Evolutionary conservation across 441 rosid genomes (phyloP).

Genomic region (Adansonia gregorii): DNA sequence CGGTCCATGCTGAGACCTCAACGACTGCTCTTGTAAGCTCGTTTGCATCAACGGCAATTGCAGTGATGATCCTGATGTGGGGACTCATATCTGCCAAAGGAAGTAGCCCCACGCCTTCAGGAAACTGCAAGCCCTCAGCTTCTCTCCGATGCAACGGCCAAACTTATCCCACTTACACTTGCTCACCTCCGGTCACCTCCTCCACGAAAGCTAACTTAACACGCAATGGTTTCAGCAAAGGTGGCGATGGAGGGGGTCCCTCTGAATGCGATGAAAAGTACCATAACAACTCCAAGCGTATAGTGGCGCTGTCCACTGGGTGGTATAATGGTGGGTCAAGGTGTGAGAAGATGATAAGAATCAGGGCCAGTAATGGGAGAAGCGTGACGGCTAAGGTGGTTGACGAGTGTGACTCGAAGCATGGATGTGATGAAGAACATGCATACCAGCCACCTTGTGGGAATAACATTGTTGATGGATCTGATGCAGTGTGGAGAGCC

Average conservation of each 20-base stretch:
- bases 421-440: slow-evolving; percentile 44
- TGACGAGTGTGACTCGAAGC: slow-evolving; percentile 47
- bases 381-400: slow-evolving; percentile 43
- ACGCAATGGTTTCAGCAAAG: slow-evolving; percentile 41
- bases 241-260: slow-evolving; percentile 39
- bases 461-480: slow-evolving; percentile 46
- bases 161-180: slow-evolving; percentile 20
- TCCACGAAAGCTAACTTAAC: slow-evolving; percentile 40
- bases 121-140: slow-evolving; percentile 33
- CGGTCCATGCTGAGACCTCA: slow-evolving; percentile 36
- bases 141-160: slow-evolving; percentile 23
- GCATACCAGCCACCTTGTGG: slow-evolving; percentile 36
- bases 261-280: slow-evolving; percentile 36
- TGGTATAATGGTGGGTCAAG: slow-evolving; percentile 39
- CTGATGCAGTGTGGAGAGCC: slow-evolving; percentile 45
- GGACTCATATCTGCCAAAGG: slow-evolving; percentile 34
- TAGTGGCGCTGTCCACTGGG: slow-evolving; percentile 50
- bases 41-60: slow-evolving; percentile 46
- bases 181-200: slow-evolving; percentile 45
- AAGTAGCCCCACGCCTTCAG: background rate
- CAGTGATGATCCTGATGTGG: slow-evolving; percentile 40
- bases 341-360: slow-evolving; percentile 41
- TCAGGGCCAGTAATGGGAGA: slow-evolving; percentile 33
- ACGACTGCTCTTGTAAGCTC: slow-evolving; percentile 43
- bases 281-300: slow-evolving; percentile 24